phyloP scores from a whole-genome alignment of 768 basidiomycete species.

The Mycena rosella region DNA sequence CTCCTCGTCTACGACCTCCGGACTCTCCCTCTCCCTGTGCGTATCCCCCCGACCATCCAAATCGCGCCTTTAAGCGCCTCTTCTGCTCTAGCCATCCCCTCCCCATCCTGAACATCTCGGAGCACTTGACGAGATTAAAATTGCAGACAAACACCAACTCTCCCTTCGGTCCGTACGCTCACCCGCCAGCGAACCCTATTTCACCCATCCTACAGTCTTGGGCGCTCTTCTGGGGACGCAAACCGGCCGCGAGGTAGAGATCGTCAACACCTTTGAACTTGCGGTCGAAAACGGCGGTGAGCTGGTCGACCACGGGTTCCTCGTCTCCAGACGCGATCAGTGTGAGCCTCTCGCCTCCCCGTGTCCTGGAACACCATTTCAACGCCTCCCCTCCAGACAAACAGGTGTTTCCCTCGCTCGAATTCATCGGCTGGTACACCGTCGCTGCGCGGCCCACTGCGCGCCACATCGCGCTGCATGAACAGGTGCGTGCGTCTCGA shows the following conservation, averaged over 20 bases:
- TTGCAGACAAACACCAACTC: conserved; percentile 72
- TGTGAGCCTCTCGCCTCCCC: conserved; percentile 59
- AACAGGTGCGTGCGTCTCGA: conserved; percentile 75
- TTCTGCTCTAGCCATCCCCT: conserved; percentile 83
- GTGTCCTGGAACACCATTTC: conserved; percentile 6
- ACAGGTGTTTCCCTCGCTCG: conserved; percentile 97
- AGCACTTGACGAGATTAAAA: conserved; percentile 90
- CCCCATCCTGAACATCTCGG: conserved; percentile 96
- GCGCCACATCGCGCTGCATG: conserved; percentile 86
- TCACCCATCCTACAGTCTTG: conserved; percentile 68
- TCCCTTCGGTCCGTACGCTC: conserved; percentile 71
- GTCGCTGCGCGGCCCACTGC: conserved; percentile 80
- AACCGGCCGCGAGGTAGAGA: conserved; percentile 94
- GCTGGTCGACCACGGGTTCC: conserved; percentile 83
- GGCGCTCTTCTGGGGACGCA: conserved; percentile 96
- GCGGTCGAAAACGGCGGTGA: conserved; percentile 70
- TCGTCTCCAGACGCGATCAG: conserved; percentile 87
- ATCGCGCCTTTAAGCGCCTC: conserved; percentile 38
- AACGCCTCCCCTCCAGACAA: conserved; percentile 76
- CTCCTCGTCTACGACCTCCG: conserved; percentile 77
- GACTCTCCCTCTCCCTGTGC: conserved; percentile 80
- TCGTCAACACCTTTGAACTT: conserved; percentile 96
- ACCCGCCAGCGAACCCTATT: background rate
- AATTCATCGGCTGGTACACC: conserved; percentile 99
- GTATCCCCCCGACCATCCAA: conserved; percentile 40